Evolutionary conservation across 208 protist species (phyloP).

Genomic region (Naegleria fowleri): DNA sequence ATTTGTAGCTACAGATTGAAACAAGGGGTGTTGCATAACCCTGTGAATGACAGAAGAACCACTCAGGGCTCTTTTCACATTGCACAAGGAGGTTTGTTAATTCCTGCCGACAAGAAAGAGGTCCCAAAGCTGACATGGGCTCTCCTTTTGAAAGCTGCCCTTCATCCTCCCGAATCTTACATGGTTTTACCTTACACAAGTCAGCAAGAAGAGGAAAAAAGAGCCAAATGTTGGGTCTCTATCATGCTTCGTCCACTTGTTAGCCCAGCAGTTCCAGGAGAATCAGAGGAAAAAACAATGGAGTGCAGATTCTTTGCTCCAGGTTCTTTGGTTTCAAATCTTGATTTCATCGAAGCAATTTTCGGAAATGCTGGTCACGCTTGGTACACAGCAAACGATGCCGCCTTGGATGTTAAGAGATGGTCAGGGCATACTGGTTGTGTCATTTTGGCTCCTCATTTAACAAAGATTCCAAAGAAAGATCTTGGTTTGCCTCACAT

Average conservation of each 20-base stretch:
- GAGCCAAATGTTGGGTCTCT: slow-evolving; percentile 36
- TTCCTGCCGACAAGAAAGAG: slow-evolving; percentile 45
- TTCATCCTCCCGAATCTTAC: not conserved
- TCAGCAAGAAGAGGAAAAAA: not conserved
- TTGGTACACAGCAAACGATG: slow-evolving; percentile 37
- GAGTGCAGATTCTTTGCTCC: slow-evolving; percentile 46
- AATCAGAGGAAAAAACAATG: slow-evolving; percentile 24
- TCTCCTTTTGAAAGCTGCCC: slow-evolving; percentile 30
- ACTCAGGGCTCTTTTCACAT: slow-evolving; percentile 52
- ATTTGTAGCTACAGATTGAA: slow-evolving; percentile 36
- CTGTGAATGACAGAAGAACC: slow-evolving; percentile 43
- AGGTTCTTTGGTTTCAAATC: slow-evolving; percentile 35
- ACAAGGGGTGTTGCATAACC: slow-evolving; percentile 49
- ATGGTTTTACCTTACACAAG: slow-evolving; percentile 4
- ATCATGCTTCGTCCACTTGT: slow-evolving; percentile 40
- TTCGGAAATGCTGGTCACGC: slow-evolving; percentile 51
- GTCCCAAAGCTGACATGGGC: slow-evolving; percentile 29
- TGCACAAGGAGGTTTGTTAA: slow-evolving; percentile 35
- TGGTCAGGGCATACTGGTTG: slow-evolving; percentile 44
- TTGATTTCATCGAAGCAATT: slow-evolving; percentile 50
- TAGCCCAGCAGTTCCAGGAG: slow-evolving; percentile 38
- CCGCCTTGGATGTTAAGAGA: slow-evolving; percentile 33
- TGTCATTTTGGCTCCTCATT: slow-evolving; percentile 49
- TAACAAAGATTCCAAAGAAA: slow-evolving; percentile 40
- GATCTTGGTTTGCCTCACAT: slow-evolving; percentile 46